These are phyloP conservation scores for Phytophthora capsici DNA, from an alignment of 352 stramenopile genomes.

Conservation along the genomic window DNA sequence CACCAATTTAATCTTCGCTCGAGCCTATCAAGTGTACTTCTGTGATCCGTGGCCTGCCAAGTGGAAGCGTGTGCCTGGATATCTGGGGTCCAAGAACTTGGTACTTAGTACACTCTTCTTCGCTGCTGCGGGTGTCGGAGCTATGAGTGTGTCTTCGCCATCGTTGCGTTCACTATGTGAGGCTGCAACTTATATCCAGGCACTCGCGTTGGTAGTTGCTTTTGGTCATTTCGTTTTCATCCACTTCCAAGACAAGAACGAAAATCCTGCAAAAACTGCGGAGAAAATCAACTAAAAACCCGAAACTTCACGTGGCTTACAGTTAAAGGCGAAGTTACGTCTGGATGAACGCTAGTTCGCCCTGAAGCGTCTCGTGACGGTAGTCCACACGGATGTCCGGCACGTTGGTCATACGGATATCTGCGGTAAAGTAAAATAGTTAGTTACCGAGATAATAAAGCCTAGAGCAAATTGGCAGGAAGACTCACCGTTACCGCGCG, in stretches of 20 bases:
- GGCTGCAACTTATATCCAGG: slow-evolving; percentile 47
- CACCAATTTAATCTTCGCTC: slow-evolving; percentile 46
- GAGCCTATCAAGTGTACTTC: slow-evolving; percentile 63
- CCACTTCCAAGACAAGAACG: slow-evolving; percentile 12
- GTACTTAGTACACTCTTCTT: slow-evolving; percentile 67
- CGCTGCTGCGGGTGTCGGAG: slow-evolving; percentile 37
- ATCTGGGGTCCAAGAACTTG: slow-evolving; percentile 71
- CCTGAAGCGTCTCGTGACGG: slow-evolving; percentile 83
- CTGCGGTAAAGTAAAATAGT: slow-evolving; percentile 38
- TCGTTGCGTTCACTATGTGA: slow-evolving; percentile 60
- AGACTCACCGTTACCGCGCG: slow-evolving; percentile 76
- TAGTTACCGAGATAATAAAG: slow-evolving; percentile 12
- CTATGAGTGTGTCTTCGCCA: slow-evolving; percentile 42
- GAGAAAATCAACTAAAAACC: neutral
- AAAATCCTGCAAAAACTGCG: neutral
- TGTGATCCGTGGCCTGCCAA: slow-evolving; percentile 46
- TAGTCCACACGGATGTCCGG: slow-evolving; percentile 93
- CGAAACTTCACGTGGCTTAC: neutral
- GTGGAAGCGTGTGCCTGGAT: slow-evolving; percentile 60
- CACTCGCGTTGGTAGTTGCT: slow-evolving; percentile 37
- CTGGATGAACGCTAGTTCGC: slow-evolving; percentile 78
- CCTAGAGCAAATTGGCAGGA: neutral
- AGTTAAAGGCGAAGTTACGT: slow-evolving; percentile 40
- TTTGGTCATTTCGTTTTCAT: slow-evolving; percentile 14
- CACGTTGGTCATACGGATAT: slow-evolving; percentile 96